Conservation (phyloP, 2,329 filamentous ascomycete species). For the Clarireedia hainanense region DNA sequence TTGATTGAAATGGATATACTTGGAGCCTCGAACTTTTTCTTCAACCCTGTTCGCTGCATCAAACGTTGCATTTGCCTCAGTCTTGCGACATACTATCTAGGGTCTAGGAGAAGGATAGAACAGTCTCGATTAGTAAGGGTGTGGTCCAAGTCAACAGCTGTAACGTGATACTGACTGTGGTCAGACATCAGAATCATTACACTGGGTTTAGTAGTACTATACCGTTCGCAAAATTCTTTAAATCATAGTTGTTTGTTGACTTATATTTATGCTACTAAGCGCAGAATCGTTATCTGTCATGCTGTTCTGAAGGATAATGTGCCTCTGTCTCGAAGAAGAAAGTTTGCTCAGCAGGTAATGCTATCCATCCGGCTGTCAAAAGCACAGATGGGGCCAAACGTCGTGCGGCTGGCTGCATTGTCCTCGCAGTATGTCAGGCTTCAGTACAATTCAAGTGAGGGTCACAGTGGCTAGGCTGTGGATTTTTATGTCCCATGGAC, state of each 20-base stretch:
- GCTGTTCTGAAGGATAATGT: slow-evolving; percentile 6
- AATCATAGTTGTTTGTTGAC: slow-evolving; percentile 23
- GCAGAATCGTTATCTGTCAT: slow-evolving; percentile 21
- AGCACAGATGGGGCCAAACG: slow-evolving; percentile 8
- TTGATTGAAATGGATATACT: not conserved
- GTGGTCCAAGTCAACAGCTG: not conserved
- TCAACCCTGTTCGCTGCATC: not conserved
- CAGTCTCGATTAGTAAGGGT: not conserved
- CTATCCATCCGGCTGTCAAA: slow-evolving; percentile 14
- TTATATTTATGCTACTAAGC: slow-evolving; percentile 14
- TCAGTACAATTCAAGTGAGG: too few species aligned
- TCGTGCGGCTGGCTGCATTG: slow-evolving; percentile 15
- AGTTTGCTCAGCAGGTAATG: slow-evolving; percentile 12
- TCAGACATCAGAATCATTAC: slow-evolving; percentile 18
- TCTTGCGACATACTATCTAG: not conserved
- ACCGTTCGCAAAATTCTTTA: slow-evolving; percentile 14
- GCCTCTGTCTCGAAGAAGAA: slow-evolving; percentile 17
- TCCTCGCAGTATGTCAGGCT: not conserved
- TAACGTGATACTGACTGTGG: not conserved
- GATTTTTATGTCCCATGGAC: too few species aligned
- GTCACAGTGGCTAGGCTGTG: too few species aligned
- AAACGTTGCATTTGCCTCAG: not conserved
- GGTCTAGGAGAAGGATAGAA: not conserved
- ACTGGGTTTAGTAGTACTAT: slow-evolving; percentile 12
- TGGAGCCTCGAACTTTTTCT: not conserved